A percentile compares a stretch with the other conserved stretches of the same genome.
Evolutionary conservation across 148 eudicot species (phyloP).

Genomic region (Fagopyrum tataricum): DNA sequence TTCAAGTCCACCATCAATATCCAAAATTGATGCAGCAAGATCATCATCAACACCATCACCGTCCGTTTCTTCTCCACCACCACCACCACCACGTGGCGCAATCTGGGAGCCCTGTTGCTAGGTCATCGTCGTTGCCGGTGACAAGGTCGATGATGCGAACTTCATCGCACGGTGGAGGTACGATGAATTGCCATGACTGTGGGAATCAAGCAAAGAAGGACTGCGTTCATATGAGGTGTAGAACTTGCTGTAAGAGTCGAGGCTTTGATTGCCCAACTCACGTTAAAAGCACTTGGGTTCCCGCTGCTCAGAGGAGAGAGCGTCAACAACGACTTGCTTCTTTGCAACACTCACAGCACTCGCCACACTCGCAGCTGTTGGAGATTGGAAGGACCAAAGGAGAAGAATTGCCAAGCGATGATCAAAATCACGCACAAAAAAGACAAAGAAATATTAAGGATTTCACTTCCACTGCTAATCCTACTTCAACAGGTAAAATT

Average conservation of each 20-base stretch:
- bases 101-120: conserved; percentile 21
- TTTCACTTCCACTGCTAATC: conserved; percentile 19
- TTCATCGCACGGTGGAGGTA: conserved; percentile 16
- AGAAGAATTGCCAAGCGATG: conserved; percentile 12
- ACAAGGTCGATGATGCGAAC: conserved; percentile 20
- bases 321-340: conserved; percentile 39
- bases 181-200: conserved; percentile 74
- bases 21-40: neutral
- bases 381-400: conserved; percentile 13
- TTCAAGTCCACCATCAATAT: conserved; percentile 53
- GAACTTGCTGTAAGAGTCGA: conserved; percentile 84
- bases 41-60: conserved; percentile 16
- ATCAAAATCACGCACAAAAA: conserved; percentile 15
- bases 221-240: conserved; percentile 61
- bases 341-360: conserved; percentile 16
- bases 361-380: conserved; percentile 21
- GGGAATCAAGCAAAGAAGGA: conserved; percentile 90
- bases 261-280: conserved; percentile 80
- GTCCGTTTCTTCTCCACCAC: conserved; percentile 20
- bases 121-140: conserved; percentile 13
- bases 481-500: neutral
- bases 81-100: conserved; percentile 25
- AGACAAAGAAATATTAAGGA: conserved; percentile 26
- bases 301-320: conserved; percentile 76
- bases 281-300: conserved; percentile 93